Evolutionary conservation across 106 monocot genomes (phyloP).

Genomic region (Posidonia australis): DNA sequence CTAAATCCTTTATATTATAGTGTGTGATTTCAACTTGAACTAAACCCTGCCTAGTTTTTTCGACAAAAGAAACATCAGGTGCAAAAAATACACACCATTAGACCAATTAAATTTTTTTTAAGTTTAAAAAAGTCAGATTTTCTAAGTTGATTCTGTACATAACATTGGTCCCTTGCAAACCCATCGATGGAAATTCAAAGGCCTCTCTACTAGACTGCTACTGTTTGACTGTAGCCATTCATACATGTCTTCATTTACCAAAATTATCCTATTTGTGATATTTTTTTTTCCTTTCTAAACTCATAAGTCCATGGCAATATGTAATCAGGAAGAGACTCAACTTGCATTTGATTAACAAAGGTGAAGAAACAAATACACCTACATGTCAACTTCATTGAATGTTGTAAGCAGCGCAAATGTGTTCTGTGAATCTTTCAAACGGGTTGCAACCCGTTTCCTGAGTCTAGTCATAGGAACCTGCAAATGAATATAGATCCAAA

Average conservation of each 20-base stretch:
- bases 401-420: constrained; percentile 95
- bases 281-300: not conserved
- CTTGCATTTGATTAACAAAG: not conserved
- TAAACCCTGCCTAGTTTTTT: too few species aligned
- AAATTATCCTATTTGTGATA: not conserved
- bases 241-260: not conserved
- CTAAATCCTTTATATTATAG: too few species aligned
- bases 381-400: constrained; percentile 99
- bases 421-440: constrained; percentile 98
- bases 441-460: constrained; percentile 72
- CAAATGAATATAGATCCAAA: constrained; percentile 3
- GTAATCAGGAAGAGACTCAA: not conserved
- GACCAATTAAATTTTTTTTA: too few species aligned
- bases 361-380: constrained; percentile 9
- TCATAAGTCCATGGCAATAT: not conserved
- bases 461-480: constrained; percentile 96
- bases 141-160: too few species aligned
- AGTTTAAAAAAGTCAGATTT: too few species aligned
- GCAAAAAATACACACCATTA: too few species aligned
- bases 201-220: too few species aligned
- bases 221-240: too few species aligned
- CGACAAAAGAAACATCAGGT: too few species aligned
- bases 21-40: too few species aligned
- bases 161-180: too few species aligned
- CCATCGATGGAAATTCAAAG: too few species aligned